Base-by-base conservation (phyloP, 345 rosid species). In the Aegle marmelos region DNA sequence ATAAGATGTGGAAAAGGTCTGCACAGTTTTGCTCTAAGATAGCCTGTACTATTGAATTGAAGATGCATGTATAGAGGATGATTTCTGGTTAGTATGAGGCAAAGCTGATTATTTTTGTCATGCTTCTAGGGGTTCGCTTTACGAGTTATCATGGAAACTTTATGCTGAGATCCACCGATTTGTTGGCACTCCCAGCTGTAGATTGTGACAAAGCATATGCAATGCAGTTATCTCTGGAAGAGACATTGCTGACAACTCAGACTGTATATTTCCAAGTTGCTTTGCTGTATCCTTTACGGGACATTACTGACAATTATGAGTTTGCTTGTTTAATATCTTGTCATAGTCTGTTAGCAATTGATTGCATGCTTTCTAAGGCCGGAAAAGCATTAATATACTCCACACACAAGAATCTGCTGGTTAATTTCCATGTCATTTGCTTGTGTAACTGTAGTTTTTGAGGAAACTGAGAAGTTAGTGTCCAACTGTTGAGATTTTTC, bases 131-230 rank as follows among this genome's bases (percentile, higher is more conserved):
- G 77, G 85, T 97, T 83, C 94, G 98, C 58, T 97, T 94, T 83
- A 88, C 96, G 37, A 81, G 96, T 76, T 97, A 94, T 84, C 99
- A 97, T 83, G 99, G 99, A 75, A 94, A 97, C 84, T 94, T 97
- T 83, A 97, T 97, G 99, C 84, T 97, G 77, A 91, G 98, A 78
- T 97, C 99, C 81, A 93, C 98, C 13, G 98, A 97, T 82, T 79
- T 97, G 72, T 70, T 97, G 79, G 98, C 99, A 11, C 98, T 97
- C 89, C 98, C 99, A 28, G 98, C 96, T 58, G 96, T 94, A 68
- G 99, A 97, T 82, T 97, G 99, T 83, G 99, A 97, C 82, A 97
- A 97, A 88, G 99, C 98, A 80, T 97, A 91, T 86, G 99, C 94
- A 34, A 90, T 93, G 98, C 97, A 94, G 85, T 84, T 94, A 66